A percentile compares a stretch with the other conserved stretches of the same genome.
Conservation (phyloP, 768 basidiomycete genomes). For the Tulasnella sp. region DNA sequence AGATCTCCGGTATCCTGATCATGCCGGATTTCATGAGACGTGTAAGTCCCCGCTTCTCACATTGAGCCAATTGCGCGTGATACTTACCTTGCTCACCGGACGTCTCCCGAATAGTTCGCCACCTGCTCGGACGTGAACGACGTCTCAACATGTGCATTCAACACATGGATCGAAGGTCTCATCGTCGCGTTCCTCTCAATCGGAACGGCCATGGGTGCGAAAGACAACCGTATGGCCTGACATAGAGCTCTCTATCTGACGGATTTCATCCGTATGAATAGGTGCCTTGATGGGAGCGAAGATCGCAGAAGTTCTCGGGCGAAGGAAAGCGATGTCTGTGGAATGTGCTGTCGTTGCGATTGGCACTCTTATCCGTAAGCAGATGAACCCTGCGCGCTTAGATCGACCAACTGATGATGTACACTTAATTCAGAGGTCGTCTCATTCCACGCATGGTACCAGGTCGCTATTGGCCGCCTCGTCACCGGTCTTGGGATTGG, state of each 20-base stretch:
- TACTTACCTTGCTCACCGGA: too few species aligned
- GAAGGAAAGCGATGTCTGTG: conserved; percentile 52
- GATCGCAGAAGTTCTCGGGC: conserved; percentile 52
- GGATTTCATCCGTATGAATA: background rate
- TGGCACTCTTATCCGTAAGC: conserved; percentile 44
- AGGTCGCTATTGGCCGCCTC: conserved; percentile 51
- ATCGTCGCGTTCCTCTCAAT: conserved; percentile 64
- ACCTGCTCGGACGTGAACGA: conserved; percentile 33
- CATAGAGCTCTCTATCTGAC: conserved; percentile 31
- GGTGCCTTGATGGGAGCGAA: conserved; percentile 25
- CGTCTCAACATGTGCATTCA: conserved; percentile 23
- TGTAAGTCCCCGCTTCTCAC: conserved; percentile 42
- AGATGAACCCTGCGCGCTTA: too few species aligned
- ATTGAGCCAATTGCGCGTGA: too few species aligned
- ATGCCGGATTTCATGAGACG: conserved; percentile 59
- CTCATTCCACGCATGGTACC: conserved; percentile 46
- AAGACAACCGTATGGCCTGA: conserved; percentile 52
- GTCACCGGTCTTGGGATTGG: conserved; percentile 61
- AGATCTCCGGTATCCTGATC: conserved; percentile 65
- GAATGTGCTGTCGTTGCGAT: conserved; percentile 49
- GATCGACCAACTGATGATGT: too few species aligned
- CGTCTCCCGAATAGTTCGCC: conserved; percentile 46
- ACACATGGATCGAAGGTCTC: conserved; percentile 30
- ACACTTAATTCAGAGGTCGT: conserved; percentile 30
- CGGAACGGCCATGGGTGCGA: conserved; percentile 41